These are phyloP conservation scores for Teunomyces aglyptinius DNA, from an alignment of 805 yeast genomes.

Conservation along the genomic window DNA sequence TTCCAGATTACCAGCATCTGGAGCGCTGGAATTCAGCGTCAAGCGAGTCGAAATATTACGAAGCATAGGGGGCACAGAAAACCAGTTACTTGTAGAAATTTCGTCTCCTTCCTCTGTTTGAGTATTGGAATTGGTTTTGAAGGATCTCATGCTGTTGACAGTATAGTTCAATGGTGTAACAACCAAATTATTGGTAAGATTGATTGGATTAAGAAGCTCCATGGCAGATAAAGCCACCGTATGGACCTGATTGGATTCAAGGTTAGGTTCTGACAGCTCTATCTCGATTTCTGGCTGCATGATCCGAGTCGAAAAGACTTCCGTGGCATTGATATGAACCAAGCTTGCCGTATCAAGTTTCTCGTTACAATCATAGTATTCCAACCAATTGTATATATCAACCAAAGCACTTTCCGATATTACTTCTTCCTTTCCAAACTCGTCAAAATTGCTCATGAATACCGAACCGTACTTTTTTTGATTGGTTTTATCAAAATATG, in stretches of 20 bases:
- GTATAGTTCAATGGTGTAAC: slow-evolving; percentile 39
- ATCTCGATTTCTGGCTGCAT: slow-evolving; percentile 11
- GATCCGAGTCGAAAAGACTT: slow-evolving; percentile 6
- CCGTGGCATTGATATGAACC: slow-evolving; percentile 4
- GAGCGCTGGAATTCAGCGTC: background rate
- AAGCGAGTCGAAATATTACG: background rate
- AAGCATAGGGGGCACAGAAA: slow-evolving; percentile 10
- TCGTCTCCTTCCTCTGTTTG: background rate
- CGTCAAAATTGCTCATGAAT: slow-evolving; percentile 11
- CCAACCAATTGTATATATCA: slow-evolving; percentile 31
- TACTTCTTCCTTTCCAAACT: slow-evolving; percentile 7
- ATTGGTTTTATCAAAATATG: slow-evolving; percentile 21
- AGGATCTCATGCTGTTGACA: slow-evolving; percentile 30
- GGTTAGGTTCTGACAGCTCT: background rate
- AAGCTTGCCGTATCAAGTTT: slow-evolving; percentile 18
- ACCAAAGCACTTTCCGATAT: slow-evolving; percentile 14
- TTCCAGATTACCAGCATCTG: slow-evolving; percentile 3
- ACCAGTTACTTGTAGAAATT: slow-evolving; percentile 6
- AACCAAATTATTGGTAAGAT: slow-evolving; percentile 34
- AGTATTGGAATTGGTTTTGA: slow-evolving; percentile 9
- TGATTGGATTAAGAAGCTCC: slow-evolving; percentile 32
- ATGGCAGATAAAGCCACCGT: slow-evolving; percentile 18
- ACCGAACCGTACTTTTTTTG: slow-evolving; percentile 36
- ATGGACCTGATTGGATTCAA: background rate
- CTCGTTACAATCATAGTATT: slow-evolving; percentile 28